Evolutionary conservation across 768 basidiomycete genomes (phyloP).

Genomic region (Coprinopsis sp.): DNA sequence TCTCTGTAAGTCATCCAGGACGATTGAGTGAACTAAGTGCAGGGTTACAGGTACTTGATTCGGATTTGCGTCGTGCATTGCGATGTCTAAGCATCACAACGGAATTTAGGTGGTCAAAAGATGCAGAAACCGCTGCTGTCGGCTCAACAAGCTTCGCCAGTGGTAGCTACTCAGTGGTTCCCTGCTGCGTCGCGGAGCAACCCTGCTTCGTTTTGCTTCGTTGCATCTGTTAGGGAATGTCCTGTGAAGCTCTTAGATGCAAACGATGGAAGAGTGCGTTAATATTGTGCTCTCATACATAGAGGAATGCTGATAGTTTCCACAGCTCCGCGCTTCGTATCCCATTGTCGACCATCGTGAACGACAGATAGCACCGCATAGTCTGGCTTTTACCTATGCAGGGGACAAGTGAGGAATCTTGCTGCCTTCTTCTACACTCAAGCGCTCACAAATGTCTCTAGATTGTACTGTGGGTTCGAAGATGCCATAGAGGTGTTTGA

Average conservation of each 20-base stretch:
- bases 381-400: conserved; percentile 69
- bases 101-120: not conserved
- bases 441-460: conserved; percentile 21
- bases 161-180: conserved; percentile 83
- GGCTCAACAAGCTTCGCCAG: conserved; percentile 58
- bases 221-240: conserved; percentile 77
- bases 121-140: conserved; percentile 17
- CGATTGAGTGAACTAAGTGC: conserved; percentile 1
- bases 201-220: conserved; percentile 73
- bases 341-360: conserved; percentile 92
- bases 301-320: not conserved
- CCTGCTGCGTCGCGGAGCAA: conserved; percentile 61
- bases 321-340: conserved; percentile 86
- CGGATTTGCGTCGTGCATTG: not conserved
- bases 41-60: conserved; percentile 2
- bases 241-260: conserved; percentile 87
- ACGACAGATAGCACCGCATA: conserved; percentile 82
- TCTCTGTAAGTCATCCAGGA: not conserved
- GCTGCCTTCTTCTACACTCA: not conserved
- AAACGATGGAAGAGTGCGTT: conserved; percentile 61
- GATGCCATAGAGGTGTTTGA: conserved; percentile 86
- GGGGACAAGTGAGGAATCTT: conserved; percentile 62
- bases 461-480: conserved; percentile 85
- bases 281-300: conserved; percentile 1
- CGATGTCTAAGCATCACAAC: not conserved